phyloP scores from a whole-genome alignment of 1,284 basidiomycete species.

The Microbotryum silenes-acaulis region DNA sequence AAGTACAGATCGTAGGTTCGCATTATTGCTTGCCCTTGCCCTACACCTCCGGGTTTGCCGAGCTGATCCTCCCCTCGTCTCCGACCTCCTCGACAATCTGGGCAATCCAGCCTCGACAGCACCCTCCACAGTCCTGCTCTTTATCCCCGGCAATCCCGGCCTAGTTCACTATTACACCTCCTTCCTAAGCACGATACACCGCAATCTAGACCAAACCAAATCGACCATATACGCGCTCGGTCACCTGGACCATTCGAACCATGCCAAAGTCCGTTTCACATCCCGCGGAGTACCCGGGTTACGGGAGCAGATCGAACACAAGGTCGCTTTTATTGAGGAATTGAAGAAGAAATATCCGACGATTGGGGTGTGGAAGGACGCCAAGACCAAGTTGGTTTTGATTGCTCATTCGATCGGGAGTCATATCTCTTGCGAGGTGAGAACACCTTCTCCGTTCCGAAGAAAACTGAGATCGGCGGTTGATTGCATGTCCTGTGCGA shows the following conservation, averaged over 20 bases:
- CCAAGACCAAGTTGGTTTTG: constrained; percentile 14
- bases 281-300: constrained; percentile 9
- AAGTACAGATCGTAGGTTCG: neutral
- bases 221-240: constrained; percentile 21
- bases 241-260: constrained; percentile 22
- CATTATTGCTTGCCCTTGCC: neutral
- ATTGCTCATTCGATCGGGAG: constrained; percentile 29
- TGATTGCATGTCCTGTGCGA: no score
- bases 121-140: constrained; percentile 9
- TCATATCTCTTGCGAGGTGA: constrained; percentile 23
- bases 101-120: neutral
- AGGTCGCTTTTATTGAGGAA: constrained; percentile 24
- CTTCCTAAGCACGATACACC: constrained; percentile 11
- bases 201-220: neutral
- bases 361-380: neutral
- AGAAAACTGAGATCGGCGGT: no score
- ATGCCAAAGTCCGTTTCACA: neutral
- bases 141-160: constrained; percentile 30
- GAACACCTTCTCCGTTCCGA: neutral
- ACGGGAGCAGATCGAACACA: constrained; percentile 28
- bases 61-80: no score
- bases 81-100: neutral
- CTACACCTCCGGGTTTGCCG: constrained; percentile 2
- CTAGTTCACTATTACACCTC: constrained; percentile 19
- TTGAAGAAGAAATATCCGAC: neutral